Base-by-base conservation (phyloP, 2,329 filamentous ascomycete genomes). In the Diplocarpon rosae region DNA sequence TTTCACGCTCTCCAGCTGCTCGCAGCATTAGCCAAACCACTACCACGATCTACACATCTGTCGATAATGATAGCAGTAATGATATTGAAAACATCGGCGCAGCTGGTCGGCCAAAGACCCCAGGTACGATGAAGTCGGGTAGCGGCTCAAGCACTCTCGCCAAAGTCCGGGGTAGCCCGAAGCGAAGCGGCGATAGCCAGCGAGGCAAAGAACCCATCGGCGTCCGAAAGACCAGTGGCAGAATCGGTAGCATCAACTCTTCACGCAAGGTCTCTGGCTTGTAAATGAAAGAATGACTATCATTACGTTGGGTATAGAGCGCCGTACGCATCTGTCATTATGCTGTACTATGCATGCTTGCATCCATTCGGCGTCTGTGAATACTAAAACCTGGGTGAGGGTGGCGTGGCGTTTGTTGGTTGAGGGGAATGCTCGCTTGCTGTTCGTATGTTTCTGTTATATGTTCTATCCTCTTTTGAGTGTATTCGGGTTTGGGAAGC, bases 61-160 rank as follows among this genome's bases (percentile, higher is more conserved):
- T 81, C 45, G 78, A 83, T 56, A 81, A 83, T 52, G 78, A 82
- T 54, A 72, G 78, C 11, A 80, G 77, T 15, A 76, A 83, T 48
- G 83, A 87, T 53, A 73, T 76, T 10, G 83, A 87, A 60, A 87
- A 87, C 56, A 72, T 81, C 61, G 78, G 79, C 28, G 64, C 68
- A 17, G 51, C 58, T 31, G 13, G 41, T 43, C 59, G 63, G 58
- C 56, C 69, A 28, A 76, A 78, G 49, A 71, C 72, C 34, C 82
- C 83, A 55, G 65, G 66, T 6, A 63, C 66, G 38, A 65, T 69
- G 29, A 75, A 78, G 54, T 76, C 75, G 31, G 65, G 67, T 29
- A 66, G 64, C 38, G 69, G 66, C 51, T 61, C 65, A 59, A 63
- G 55, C 68, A 67, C 61, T 62, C 70, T 67, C 63, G 66, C 67